Percentiles rank a stretch among this genome's conserved stretches.
phyloP scores from a whole-genome alignment of 2,329 filamentous ascomycete genomes.

The Colletotrichum ledebouriae region DNA sequence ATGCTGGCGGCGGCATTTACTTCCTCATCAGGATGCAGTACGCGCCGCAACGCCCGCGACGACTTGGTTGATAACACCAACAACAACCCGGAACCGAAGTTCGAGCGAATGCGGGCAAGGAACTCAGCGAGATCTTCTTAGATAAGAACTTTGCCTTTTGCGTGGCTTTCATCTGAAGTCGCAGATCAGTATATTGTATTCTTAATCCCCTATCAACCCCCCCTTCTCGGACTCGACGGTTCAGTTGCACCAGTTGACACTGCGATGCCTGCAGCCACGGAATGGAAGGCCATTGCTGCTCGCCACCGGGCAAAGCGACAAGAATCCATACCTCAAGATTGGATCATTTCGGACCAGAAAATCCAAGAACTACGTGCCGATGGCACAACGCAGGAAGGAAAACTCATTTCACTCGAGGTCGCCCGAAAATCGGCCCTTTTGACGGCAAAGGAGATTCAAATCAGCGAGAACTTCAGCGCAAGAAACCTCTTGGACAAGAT shows the following conservation, averaged over 20 bases:
- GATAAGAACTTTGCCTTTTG: background rate
- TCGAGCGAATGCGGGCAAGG: background rate
- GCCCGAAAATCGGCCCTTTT: conserved; percentile 38
- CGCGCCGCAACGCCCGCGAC: conserved; percentile 1
- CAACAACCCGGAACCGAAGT: background rate
- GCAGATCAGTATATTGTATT: background rate
- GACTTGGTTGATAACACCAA: background rate
- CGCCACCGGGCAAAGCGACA: conserved; percentile 34
- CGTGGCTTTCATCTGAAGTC: conserved; percentile 9
- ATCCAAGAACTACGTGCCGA: conserved; percentile 25
- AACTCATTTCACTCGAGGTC: conserved; percentile 32
- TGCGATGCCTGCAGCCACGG: conserved; percentile 15
- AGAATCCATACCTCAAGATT: conserved; percentile 38
- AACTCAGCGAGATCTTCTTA: background rate
- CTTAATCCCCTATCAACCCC: no score
- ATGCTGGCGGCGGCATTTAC: conserved; percentile 14
- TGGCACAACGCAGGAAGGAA: conserved; percentile 36
- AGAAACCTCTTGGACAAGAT: conserved; percentile 42
- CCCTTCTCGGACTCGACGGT: background rate
- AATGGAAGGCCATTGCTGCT: conserved; percentile 39
- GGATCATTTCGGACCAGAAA: conserved; percentile 28
- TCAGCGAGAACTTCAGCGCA: conserved; percentile 43
- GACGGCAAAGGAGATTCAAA: conserved; percentile 44
- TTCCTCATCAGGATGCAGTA: conserved; percentile 16
- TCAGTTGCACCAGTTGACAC: background rate